Evolutionary conservation across 176 grass and related monocot genomes (phyloP).

Genomic region (sorghum (Sorghum bicolor)): Sorghum_bicolor_NCBIv3 NC_012870.2:6403001-6403500

Average conservation of each 20-base stretch:
- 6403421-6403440: neutral
- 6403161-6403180: neutral
- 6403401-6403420: neutral
- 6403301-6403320: too few species aligned
- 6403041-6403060: neutral
- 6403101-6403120: neutral
- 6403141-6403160: neutral
- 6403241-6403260: too few species aligned
- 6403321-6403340: neutral
- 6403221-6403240: too few species aligned
- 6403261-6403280: neutral
- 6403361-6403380: neutral
- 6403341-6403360: neutral
- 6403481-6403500: neutral
- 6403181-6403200: neutral
- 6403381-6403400: neutral
- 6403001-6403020: neutral
- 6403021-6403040: neutral
- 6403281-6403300: too few species aligned
- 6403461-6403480: neutral
- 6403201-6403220: too few species aligned
- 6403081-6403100: slow-evolving; percentile 10
- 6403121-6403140: too few species aligned
- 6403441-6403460: neutral
- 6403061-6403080: neutral